Conservation (phyloP, 169 alveolate species). For the Plasmodium vivax region DNA sequence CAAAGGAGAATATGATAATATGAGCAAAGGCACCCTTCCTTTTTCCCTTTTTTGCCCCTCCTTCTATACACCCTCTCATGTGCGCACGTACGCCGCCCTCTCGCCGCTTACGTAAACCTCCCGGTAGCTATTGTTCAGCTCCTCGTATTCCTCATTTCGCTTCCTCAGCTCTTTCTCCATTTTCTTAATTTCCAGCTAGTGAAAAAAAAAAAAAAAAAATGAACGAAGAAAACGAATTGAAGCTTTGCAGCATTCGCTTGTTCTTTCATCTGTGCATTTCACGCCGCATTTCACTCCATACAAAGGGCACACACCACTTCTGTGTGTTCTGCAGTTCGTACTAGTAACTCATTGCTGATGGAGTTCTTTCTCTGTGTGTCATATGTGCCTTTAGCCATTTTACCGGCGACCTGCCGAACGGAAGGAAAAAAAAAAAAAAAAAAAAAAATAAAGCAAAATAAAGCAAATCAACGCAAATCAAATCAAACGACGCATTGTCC, state of each 20-base stretch:
- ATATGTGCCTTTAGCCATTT: constrained; percentile 32
- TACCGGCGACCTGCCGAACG: not conserved
- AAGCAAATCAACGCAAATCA: not conserved
- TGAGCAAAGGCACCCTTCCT: not conserved
- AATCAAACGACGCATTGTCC: not conserved
- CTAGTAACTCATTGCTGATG: constrained; percentile 21
- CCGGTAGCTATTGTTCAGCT: constrained; percentile 37
- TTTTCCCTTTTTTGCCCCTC: not conserved
- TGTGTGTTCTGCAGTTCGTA: constrained; percentile 5
- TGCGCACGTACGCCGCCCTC: not conserved
- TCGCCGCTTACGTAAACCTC: constrained; percentile 37
- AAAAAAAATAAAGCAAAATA: not conserved
- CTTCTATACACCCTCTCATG: not conserved
- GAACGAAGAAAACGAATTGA: not conserved
- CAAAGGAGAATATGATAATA: not conserved
- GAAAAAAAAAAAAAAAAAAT: not conserved
- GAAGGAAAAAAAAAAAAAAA: not conserved
- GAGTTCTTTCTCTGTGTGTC: constrained; percentile 18
- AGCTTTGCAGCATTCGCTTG: not conserved
- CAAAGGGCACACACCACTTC: not conserved
- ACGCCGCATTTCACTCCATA: not conserved
- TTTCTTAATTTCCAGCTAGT: constrained; percentile 56
- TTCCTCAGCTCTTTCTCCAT: constrained; percentile 43
- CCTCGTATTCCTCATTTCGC: constrained; percentile 55
- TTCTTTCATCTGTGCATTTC: not conserved